A percentile compares a stretch with the other conserved stretches of the same genome.
Evolutionary conservation across 192 early-diverging fungal species (phyloP).

Genomic region (Dissophora ornata): DNA sequence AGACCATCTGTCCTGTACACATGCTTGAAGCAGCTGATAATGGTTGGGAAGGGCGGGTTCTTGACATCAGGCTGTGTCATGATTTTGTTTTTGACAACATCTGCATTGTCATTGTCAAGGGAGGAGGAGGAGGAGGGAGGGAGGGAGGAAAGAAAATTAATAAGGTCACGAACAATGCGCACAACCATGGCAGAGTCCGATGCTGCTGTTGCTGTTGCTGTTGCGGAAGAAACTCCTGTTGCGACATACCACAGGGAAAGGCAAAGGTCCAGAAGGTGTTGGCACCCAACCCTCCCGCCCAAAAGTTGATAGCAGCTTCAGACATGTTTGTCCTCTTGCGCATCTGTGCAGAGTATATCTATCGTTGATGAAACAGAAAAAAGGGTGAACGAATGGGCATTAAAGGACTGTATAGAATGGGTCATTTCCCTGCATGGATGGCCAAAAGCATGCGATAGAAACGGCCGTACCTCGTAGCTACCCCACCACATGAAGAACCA

Average conservation of each 20-base stretch:
- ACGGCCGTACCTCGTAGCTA: slow-evolving; percentile 61
- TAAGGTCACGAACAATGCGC: not conserved
- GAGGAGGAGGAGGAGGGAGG: too few species aligned
- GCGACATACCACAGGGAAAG: slow-evolving; percentile 72
- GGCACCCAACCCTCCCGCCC: slow-evolving; percentile 87
- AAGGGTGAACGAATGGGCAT: too few species aligned
- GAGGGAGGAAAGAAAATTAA: too few species aligned
- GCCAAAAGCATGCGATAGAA: too few species aligned
- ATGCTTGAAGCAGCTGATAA: slow-evolving; percentile 63
- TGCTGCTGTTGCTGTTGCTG: too few species aligned
- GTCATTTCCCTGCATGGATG: too few species aligned
- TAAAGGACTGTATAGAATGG: too few species aligned
- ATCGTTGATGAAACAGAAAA: not conserved
- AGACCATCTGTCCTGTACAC: slow-evolving; percentile 79
- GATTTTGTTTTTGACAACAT: slow-evolving; percentile 93
- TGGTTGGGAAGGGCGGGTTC: slow-evolving; percentile 69
- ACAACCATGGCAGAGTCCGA: not conserved
- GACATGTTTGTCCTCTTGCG: slow-evolving; percentile 60
- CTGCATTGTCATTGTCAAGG: slow-evolving; percentile 41
- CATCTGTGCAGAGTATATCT: slow-evolving; percentile 69
- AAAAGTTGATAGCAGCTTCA: slow-evolving; percentile 74
- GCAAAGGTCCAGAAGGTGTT: slow-evolving; percentile 90
- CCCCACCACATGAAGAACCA: slow-evolving; percentile 80
- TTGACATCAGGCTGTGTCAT: slow-evolving; percentile 90
- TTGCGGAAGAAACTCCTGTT: too few species aligned